A percentile compares a stretch with the other conserved stretches of the same genome.
Evolutionary conservation across 208 protist genomes (phyloP).

Genomic region (Leishmania gerbilli): DNA sequence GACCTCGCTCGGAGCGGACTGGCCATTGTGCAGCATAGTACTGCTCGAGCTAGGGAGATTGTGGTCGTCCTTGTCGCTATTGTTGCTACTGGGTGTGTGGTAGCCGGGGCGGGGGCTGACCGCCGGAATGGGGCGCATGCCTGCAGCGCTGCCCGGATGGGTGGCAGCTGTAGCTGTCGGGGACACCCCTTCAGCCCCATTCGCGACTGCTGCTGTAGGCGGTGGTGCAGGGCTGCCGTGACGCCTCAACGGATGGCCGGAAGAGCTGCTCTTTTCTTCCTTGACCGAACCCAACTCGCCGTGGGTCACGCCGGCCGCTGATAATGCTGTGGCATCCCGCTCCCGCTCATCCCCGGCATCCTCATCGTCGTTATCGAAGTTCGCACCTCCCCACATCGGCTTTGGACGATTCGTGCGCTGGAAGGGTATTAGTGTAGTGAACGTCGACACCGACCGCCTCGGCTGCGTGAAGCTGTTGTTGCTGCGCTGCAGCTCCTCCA

Average conservation of each 20-base stretch:
- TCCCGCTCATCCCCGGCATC: constrained; percentile 9
- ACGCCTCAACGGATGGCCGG: not conserved
- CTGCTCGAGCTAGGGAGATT: not conserved
- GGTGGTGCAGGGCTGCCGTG: not conserved
- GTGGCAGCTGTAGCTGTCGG: not conserved
- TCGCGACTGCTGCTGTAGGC: not conserved
- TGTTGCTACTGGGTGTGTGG: constrained; percentile 1
- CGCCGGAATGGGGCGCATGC: not conserved
- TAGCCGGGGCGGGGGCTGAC: not conserved
- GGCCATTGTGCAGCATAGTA: not conserved
- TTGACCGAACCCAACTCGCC: not conserved
- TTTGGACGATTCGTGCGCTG: constrained; percentile 27
- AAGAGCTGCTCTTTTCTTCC: not conserved
- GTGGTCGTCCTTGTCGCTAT: not conserved
- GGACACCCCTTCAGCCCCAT: not conserved
- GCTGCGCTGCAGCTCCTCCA: constrained; percentile 56
- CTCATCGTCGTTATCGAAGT: constrained; percentile 52
- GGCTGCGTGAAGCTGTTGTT: constrained; percentile 38
- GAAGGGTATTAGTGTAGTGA: constrained; percentile 14
- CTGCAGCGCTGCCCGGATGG: not conserved
- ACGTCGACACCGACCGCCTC: constrained; percentile 7
- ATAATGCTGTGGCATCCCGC: not conserved
- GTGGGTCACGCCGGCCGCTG: not conserved
- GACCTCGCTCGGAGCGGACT: not conserved
- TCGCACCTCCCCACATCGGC: constrained; percentile 29